phyloP scores from a whole-genome alignment of 192 early-diverging fungal genomes.

The Diversispora epigaea region DNA sequence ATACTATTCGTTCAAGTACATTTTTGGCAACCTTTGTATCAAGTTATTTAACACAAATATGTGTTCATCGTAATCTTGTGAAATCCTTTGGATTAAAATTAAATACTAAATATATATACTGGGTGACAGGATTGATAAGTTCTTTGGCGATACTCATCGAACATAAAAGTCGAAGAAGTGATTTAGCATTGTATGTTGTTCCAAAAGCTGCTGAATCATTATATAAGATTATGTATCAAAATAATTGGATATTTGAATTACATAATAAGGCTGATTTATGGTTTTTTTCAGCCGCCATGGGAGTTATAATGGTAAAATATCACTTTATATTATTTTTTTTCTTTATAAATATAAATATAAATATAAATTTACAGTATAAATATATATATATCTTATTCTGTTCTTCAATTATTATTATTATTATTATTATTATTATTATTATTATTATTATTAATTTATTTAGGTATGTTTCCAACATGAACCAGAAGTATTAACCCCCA shows the following conservation, averaged over 20 bases:
- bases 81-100: slow-evolving; percentile 31
- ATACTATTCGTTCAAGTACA: slow-evolving; percentile 59
- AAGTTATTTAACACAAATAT: slow-evolving; percentile 69
- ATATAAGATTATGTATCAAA: slow-evolving; percentile 64
- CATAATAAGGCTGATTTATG: slow-evolving; percentile 62
- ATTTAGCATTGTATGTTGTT: slow-evolving; percentile 77
- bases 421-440: neutral
- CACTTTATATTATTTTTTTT: neutral
- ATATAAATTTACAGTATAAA: too few relatives aligned
- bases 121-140: slow-evolving; percentile 58
- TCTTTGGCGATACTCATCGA: slow-evolving; percentile 67
- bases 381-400: too few relatives aligned
- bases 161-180: slow-evolving; percentile 62
- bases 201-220: slow-evolving; percentile 70
- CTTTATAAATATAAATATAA: neutral
- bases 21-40: slow-evolving; percentile 67
- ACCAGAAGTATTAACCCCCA: slow-evolving; percentile 53
- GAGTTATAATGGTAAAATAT: slow-evolving; percentile 63
- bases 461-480: slow-evolving; percentile 64
- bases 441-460: neutral
- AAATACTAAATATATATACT: slow-evolving; percentile 66
- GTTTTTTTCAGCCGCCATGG: slow-evolving; percentile 64
- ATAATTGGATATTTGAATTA: slow-evolving; percentile 56
- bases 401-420: neutral
- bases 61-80: slow-evolving; percentile 61